Percentiles rank a stretch among this genome's conserved stretches.
phyloP scores from a whole-genome alignment of 495 filamentous ascomycete species.

The Chaetomidium leptoderma region DNA sequence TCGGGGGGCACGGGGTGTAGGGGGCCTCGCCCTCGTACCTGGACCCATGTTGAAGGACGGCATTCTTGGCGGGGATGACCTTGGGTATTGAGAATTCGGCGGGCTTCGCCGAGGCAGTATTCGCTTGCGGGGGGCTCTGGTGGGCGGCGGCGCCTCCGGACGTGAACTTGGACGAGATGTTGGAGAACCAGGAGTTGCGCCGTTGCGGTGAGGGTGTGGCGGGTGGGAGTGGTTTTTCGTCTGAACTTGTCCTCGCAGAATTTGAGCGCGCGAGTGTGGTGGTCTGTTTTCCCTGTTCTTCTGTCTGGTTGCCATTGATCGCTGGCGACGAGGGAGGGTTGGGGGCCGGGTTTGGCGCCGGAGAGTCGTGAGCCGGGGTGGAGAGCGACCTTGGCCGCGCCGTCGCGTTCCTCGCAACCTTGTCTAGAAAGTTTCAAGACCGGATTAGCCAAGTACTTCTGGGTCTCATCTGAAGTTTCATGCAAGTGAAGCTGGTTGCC shows the following conservation, averaged over 20 bases:
- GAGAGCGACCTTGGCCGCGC: conserved; percentile 24
- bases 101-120: conserved; percentile 44
- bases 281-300: conserved; percentile 10
- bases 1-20: conserved; percentile 64
- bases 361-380: conserved; percentile 20
- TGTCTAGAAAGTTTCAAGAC: conserved; percentile 19
- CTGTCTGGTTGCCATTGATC: conserved; percentile 15
- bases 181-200: conserved; percentile 85
- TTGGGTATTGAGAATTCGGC: conserved; percentile 58
- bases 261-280: conserved; percentile 33
- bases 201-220: conserved; percentile 39
- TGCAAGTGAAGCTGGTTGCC: not conserved
- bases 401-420: conserved; percentile 18
- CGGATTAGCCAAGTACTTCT: conserved; percentile 4
- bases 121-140: conserved; percentile 41
- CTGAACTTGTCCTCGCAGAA: conserved; percentile 27
- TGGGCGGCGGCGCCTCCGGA: conserved; percentile 49
- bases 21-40: conserved; percentile 52
- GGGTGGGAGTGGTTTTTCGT: conserved; percentile 11
- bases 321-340: conserved; percentile 1
- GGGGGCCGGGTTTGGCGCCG: conserved; percentile 10
- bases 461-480: too few relatives aligned
- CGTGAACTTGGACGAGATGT: conserved; percentile 88
- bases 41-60: conserved; percentile 48
- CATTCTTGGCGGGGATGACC: conserved; percentile 46